A percentile compares a stretch with the other conserved stretches of the same genome.
Conservation (phyloP, 2,329 filamentous ascomycete genomes). For the Paecilomyces niveus region DNA sequence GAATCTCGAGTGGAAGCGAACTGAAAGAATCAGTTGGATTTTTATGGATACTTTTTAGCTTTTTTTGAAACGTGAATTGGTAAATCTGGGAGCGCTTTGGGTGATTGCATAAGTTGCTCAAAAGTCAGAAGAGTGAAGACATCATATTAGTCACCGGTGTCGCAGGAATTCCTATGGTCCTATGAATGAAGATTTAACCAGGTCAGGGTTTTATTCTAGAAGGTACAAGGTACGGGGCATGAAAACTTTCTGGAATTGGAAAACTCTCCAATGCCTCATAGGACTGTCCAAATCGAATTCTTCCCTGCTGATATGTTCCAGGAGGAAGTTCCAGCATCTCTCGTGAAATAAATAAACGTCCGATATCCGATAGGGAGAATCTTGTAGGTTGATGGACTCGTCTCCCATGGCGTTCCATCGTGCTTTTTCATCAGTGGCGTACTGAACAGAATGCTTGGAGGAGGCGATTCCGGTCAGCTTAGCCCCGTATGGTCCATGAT, state of each 20-base stretch:
- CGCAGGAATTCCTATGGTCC: background rate
- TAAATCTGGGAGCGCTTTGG: background rate
- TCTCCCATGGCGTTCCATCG: background rate
- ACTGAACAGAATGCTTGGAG: too few species aligned
- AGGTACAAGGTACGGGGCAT: background rate
- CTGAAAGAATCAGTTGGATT: background rate
- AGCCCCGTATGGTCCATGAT: background rate
- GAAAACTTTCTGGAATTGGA: background rate
- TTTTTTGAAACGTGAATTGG: background rate
- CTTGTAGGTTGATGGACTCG: background rate
- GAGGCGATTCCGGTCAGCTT: background rate
- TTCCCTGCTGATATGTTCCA: background rate
- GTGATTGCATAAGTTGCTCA: background rate
- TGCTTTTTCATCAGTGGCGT: too few species aligned
- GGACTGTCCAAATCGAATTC: background rate
- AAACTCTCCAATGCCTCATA: background rate
- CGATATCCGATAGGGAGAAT: background rate
- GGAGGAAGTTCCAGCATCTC: background rate
- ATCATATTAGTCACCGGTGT: background rate
- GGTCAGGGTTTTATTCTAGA: background rate
- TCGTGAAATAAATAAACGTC: background rate
- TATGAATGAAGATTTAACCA: background rate
- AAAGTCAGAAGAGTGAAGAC: background rate
- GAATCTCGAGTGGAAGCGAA: conserved; percentile 5
- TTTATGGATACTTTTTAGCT: background rate